Conservation (phyloP, 768 basidiomycete species). For the Lactifluus piperatus region DNA sequence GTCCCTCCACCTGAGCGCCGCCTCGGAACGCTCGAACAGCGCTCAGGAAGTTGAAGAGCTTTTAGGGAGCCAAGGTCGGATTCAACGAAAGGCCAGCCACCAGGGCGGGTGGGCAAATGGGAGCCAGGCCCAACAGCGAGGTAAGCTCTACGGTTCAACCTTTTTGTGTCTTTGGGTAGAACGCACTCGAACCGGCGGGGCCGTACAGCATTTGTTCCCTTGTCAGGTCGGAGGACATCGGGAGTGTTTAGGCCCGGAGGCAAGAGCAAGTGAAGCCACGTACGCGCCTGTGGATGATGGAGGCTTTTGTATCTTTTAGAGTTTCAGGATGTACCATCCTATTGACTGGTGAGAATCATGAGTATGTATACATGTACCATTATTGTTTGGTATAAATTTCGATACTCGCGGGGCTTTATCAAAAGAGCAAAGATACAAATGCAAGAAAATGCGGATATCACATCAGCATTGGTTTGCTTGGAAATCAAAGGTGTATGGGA, state of each 20-base stretch:
- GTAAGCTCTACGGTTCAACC: background rate
- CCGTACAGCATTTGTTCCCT: conserved; percentile 36
- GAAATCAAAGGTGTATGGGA: background rate
- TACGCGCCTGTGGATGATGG: background rate
- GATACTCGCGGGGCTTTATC: background rate
- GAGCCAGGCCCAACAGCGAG: conserved; percentile 7
- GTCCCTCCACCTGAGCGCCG: conserved; percentile 34
- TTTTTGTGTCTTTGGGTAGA: background rate
- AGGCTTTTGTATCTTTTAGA: background rate
- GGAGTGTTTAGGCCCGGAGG: conserved; percentile 39
- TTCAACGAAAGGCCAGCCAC: background rate
- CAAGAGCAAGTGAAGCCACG: conserved; percentile 7
- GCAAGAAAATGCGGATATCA: conserved; percentile 5
- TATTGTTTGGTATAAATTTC: conserved; percentile 6
- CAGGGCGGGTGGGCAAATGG: conserved; percentile 8
- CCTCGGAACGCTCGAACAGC: conserved; percentile 40
- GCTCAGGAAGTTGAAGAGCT: conserved; percentile 66
- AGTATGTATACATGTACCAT: conserved; percentile 9
- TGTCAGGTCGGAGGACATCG: conserved; percentile 29
- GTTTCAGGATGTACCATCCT: background rate
- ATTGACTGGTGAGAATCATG: background rate
- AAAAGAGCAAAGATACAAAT: background rate
- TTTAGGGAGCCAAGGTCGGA: conserved; percentile 29
- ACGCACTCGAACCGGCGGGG: background rate
- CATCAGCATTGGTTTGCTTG: background rate